These are phyloP conservation scores for Penicillium coprophilum DNA, from an alignment of 495 filamentous ascomycete species.

Conservation along the genomic window DNA sequence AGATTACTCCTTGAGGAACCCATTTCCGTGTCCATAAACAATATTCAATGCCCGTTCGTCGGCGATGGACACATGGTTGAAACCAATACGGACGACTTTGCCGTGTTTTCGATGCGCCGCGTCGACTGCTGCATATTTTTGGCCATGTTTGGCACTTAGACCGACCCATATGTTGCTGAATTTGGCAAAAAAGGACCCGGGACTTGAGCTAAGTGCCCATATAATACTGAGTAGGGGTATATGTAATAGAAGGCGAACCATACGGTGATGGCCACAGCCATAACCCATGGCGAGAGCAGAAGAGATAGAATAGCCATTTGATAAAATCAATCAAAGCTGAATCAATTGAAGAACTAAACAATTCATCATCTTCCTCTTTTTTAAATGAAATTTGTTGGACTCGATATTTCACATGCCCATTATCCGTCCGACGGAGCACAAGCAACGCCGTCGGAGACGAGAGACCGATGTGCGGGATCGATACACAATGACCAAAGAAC, in stretches of 20 bases:
- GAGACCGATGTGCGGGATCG: not conserved
- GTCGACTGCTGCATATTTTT: constrained; percentile 30
- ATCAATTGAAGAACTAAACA: not conserved
- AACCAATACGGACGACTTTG: constrained; percentile 43
- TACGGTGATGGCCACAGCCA: constrained; percentile 13
- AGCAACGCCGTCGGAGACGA: constrained; percentile 4
- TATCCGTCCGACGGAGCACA: constrained; percentile 4
- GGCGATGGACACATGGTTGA: constrained; percentile 38
- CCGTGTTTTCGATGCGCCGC: constrained; percentile 38
- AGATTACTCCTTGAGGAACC: constrained; percentile 59
- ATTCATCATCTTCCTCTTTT: not conserved
- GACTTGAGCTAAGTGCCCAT: constrained; percentile 11
- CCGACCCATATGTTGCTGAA: constrained; percentile 31
- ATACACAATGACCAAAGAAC: not conserved
- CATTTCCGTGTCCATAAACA: constrained; percentile 55
- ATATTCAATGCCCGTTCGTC: constrained; percentile 29
- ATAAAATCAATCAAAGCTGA: not conserved
- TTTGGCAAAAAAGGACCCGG: constrained; percentile 27
- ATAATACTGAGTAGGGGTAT: constrained; percentile 25
- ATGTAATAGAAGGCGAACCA: constrained; percentile 25
- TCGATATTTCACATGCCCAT: not conserved
- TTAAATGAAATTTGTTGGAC: not conserved
- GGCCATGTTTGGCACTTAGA: constrained; percentile 21
- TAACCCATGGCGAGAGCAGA: constrained; percentile 18
- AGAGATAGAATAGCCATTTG: constrained; percentile 17